Conservation (phyloP, 768 basidiomycete genomes). For the Bullera alba region DNA sequence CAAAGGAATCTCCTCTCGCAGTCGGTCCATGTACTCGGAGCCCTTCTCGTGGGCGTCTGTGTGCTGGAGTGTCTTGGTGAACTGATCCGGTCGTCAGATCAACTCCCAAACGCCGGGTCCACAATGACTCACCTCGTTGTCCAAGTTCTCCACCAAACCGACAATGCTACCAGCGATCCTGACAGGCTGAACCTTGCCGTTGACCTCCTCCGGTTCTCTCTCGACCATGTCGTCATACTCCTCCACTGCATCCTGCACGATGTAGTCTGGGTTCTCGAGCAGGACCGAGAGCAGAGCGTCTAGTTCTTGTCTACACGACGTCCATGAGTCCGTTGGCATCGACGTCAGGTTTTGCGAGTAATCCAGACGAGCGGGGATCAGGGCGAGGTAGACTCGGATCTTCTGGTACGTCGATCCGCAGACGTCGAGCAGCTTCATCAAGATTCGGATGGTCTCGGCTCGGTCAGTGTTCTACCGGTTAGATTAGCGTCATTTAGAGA, state of each 20-base stretch:
- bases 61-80: conserved; percentile 92
- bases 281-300: conserved; percentile 79
- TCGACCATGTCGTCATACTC: conserved; percentile 90
- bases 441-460: conserved; percentile 82
- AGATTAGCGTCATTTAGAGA: background rate
- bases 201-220: conserved; percentile 58
- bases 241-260: conserved; percentile 69
- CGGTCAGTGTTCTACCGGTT: conserved; percentile 81
- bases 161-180: conserved; percentile 91
- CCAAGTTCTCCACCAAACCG: conserved; percentile 88
- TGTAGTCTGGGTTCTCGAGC: conserved; percentile 63
- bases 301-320: conserved; percentile 75
- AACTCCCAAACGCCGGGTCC: background rate
- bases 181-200: conserved; percentile 57
- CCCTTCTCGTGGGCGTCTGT: conserved; percentile 84
- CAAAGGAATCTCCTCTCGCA: conserved; percentile 90
- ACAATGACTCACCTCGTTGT: conserved; percentile 65
- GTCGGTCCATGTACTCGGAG: conserved; percentile 93
- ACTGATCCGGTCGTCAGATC: conserved; percentile 43
- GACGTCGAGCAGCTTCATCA: conserved; percentile 78
- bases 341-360: conserved; percentile 71
- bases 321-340: conserved; percentile 91
- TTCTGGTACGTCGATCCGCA: conserved; percentile 82
- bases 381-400: conserved; percentile 85
- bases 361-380: conserved; percentile 92